Percentiles rank a stretch among this genome's conserved stretches.
Conservation (phyloP, 2,329 filamentous ascomycete genomes). For the Metarhizium robertsii region DNA sequence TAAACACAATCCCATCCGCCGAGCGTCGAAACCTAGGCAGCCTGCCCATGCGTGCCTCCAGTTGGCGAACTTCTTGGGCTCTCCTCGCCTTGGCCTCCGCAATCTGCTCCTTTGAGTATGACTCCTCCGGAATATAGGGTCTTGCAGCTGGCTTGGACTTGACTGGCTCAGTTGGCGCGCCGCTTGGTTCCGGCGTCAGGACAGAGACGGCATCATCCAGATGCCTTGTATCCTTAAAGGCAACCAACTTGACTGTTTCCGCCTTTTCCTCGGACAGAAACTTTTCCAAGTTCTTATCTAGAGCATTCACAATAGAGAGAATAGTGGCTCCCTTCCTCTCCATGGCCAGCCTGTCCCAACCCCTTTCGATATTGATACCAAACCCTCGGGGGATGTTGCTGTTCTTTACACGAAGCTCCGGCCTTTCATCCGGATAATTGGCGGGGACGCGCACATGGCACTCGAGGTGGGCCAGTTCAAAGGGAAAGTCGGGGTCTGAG, state of each 20-base stretch:
- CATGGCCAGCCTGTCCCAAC: conserved; percentile 57
- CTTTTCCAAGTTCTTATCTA: conserved; percentile 64
- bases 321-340: conserved; percentile 49
- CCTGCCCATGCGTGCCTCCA: conserved; percentile 66
- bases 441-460: conserved; percentile 58
- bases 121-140: conserved; percentile 33
- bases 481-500: conserved; percentile 78
- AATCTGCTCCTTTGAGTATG: conserved; percentile 51
- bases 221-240: conserved; percentile 48
- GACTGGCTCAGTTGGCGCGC: conserved; percentile 1
- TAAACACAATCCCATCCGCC: conserved; percentile 60
- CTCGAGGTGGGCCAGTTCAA: conserved; percentile 59
- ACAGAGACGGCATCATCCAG: conserved; percentile 17
- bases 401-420: conserved; percentile 56
- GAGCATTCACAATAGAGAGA: conserved; percentile 54
- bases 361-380: conserved; percentile 66
- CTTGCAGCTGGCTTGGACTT: conserved; percentile 10
- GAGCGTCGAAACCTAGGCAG: conserved; percentile 58
- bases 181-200: background rate
- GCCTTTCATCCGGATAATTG: conserved; percentile 49
- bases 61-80: conserved; percentile 57
- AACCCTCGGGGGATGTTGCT: conserved; percentile 62
- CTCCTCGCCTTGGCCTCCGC: conserved; percentile 52
- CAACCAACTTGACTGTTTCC: conserved; percentile 61
- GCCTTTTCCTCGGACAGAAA: conserved; percentile 62